Evolutionary conservation across 208 protist species (phyloP), one percentile per base, ranked within the genome.

Genomic region (Leishmania tarentolae): DNA sequence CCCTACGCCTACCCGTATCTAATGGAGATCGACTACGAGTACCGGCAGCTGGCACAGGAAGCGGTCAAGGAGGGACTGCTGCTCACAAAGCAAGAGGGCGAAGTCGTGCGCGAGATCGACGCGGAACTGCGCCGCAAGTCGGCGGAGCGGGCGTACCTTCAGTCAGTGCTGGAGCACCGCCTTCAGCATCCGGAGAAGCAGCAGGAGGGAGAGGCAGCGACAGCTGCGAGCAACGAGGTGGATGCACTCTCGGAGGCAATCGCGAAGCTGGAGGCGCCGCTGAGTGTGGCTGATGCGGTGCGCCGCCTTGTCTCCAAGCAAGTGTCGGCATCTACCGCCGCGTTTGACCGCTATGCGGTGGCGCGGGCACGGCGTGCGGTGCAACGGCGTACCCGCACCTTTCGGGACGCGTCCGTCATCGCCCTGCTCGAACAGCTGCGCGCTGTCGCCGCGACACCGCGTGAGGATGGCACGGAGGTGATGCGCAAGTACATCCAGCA

Each of bases 21-120:
- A 40, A 82, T 87, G 44, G 84, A 93, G 82, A 94, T 94, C 50
- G 79, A 82, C 63, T 85, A 94, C 79, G 63, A 89, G 79, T 93
- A 94, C 71, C 79, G 84, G 46, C 78, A 76, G 44, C 73, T 87
- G n/a, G 70, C 83, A 6, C 71, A 80, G 40, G 90, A 92, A 57
- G 93, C 90, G 24, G 44, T 47, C 40, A 81, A 52, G 35, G 77
- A 76, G 13, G 88, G 85, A 40, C 78, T 86, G 70, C 74, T 94
- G 70, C 75, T 96, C 17, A 86, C 85, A 73, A 56, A 88, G 46
- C 81, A 89, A 69, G 87, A 93, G 79, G 77, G 61, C 6, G 88
- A 91, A 42, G 84, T 94, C 47, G 84, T 96, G 52, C 83, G 87
- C 24, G 77, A 82, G 21, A 79, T 90, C 28, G 83, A 90, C 47